A percentile compares a stretch with the other conserved stretches of the same genome.
phyloP scores from a whole-genome alignment of 164 flowering plant genomes.

The Dillenia suffruticosa region DNA sequence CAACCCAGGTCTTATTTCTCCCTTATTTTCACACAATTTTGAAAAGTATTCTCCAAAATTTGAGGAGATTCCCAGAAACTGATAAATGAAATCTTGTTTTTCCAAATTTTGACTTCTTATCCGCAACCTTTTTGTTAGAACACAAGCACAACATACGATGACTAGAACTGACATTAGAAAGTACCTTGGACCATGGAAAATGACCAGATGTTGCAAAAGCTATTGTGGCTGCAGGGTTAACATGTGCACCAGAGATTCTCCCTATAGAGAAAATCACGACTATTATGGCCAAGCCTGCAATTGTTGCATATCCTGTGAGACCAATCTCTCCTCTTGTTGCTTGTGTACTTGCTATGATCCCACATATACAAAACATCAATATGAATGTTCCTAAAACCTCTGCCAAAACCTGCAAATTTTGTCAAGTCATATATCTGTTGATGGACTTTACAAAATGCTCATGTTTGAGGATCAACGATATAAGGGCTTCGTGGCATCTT shows the following conservation, averaged over 20 bases:
- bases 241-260: constrained; percentile 79
- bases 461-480: background rate
- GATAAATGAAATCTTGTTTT: no score
- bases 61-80: no score
- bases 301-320: constrained; percentile 58
- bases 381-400: constrained; percentile 74
- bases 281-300: constrained; percentile 55
- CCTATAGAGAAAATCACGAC: constrained; percentile 57
- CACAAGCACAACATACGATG: no score
- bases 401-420: constrained; percentile 51
- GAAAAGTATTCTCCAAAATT: no score
- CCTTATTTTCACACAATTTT: no score
- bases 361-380: constrained; percentile 57
- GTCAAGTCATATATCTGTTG: background rate
- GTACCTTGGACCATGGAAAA: constrained; percentile 72
- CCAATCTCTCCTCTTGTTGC: constrained; percentile 40
- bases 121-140: no score
- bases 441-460: background rate
- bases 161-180: background rate
- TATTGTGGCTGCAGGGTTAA: constrained; percentile 73
- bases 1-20: no score
- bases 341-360: constrained; percentile 50
- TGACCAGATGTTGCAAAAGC: constrained; percentile 59
- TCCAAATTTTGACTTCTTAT: no score
- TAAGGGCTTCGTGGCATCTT: background rate